Evolutionary conservation across 495 filamentous ascomycete species (phyloP).

Genomic region (Amorphotheca resinae): DNA sequence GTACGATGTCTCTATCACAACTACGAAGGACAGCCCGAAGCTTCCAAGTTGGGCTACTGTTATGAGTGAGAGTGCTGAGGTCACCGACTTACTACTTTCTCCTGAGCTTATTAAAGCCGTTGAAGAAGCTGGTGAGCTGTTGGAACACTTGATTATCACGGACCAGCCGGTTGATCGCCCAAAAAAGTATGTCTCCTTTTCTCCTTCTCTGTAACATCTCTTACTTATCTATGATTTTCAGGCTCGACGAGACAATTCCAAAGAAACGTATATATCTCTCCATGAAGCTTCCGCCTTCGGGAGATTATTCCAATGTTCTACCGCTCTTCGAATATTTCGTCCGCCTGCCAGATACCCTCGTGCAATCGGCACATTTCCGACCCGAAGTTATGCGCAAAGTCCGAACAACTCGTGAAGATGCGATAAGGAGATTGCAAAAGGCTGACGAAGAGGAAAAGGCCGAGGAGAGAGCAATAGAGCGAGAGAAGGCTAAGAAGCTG

Average conservation of each 20-base stretch:
- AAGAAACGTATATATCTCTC: conserved; percentile 78
- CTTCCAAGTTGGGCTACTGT: conserved; percentile 86
- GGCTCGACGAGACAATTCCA: conserved; percentile 72
- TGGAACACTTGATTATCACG: conserved; percentile 80
- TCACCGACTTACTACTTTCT: conserved; percentile 79
- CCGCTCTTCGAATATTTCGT: conserved; percentile 76
- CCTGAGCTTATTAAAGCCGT: conserved; percentile 74
- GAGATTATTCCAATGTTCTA: conserved; percentile 51
- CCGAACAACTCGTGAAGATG: conserved; percentile 65
- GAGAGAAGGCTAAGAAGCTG: conserved; percentile 81
- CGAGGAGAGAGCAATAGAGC: conserved; percentile 67
- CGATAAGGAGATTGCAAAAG: conserved; percentile 66
- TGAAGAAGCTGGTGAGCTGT: conserved; percentile 61
- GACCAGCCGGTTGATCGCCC: conserved; percentile 91
- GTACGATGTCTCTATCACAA: conserved; percentile 87
- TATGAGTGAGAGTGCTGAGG: conserved; percentile 92
- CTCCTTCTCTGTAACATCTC: neutral
- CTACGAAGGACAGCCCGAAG: conserved; percentile 80
- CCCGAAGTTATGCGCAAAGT: conserved; percentile 81
- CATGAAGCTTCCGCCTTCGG: conserved; percentile 51
- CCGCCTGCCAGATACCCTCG: conserved; percentile 71
- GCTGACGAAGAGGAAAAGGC: conserved; percentile 84
- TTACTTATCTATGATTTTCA: conserved; percentile 31
- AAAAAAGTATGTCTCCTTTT: conserved; percentile 32
- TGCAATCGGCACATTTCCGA: conserved; percentile 66